Conservation (phyloP, 2,329 filamentous ascomycete species). For the Exophiala sp. region DNA sequence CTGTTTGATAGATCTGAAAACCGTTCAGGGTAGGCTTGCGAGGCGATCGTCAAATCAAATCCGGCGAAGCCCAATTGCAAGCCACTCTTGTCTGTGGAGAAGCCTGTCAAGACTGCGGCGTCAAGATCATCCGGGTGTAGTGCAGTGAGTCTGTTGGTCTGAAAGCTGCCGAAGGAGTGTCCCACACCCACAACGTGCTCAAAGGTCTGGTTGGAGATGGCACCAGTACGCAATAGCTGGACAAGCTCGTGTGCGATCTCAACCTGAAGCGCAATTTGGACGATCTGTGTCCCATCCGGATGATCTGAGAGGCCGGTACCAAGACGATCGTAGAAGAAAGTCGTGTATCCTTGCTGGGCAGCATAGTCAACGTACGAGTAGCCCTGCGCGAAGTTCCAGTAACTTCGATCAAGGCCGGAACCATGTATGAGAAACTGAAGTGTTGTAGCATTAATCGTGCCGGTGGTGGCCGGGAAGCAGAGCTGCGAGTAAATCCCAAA, state of each 20-base stretch:
- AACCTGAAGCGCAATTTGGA: constrained; percentile 27
- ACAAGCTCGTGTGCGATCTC: constrained; percentile 30
- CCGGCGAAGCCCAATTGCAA: constrained; percentile 9
- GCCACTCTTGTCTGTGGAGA: constrained; percentile 7
- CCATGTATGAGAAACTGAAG: constrained; percentile 20
- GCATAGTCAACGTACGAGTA: constrained; percentile 37
- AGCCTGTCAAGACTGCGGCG: constrained; percentile 30
- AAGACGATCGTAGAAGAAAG: constrained; percentile 37
- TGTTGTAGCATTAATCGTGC: constrained; percentile 2
- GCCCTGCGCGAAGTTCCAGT: constrained; percentile 34
- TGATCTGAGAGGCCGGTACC: constrained; percentile 33
- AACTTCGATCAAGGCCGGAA: constrained; percentile 18
- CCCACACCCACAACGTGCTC: constrained; percentile 30
- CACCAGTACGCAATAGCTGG: constrained; percentile 12
- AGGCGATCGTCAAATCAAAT: not conserved
- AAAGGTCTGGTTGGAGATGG: constrained; percentile 23
- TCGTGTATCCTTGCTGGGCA: constrained; percentile 32
- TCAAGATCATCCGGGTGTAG: constrained; percentile 30
- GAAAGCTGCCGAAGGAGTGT: constrained; percentile 29
- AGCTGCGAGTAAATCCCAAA: constrained; percentile 15
- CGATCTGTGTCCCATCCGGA: constrained; percentile 26
- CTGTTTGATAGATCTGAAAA: constrained; percentile 7
- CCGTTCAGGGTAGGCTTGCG: not conserved
- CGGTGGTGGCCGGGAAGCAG: constrained; percentile 3
- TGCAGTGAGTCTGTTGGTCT: constrained; percentile 25